Base-by-base conservation (phyloP, 208 protist species). In the Vickermania ingenoplastis region DNA sequence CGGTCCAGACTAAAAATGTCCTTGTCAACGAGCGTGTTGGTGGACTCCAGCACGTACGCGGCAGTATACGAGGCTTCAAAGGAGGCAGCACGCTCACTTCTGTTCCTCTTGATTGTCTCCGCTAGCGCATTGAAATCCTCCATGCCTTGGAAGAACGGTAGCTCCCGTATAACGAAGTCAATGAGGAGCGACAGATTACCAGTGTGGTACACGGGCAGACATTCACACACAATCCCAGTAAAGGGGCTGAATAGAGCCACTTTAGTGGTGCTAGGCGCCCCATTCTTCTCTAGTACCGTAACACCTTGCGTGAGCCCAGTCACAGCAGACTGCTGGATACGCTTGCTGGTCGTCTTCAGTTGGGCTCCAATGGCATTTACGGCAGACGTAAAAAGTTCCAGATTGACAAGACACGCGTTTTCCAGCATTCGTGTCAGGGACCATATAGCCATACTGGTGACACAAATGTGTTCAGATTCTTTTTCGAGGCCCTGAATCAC, bases 1-100 rank as follows among this genome's bases (percentile, higher is more conserved):
- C 79, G 79, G 64, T 94, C 84, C 22, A 94, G 60, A 0, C 76
- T 80, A 63, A 94, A 92, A 25, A 94, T 63, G 72, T 94, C 88
- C 48, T 89, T 89, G 62, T 94, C 79, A 13, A 94, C 48, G 0
- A 84, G 59, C 5, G 53, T 63, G 61, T 94, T 94, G 3, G 73
- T 66, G 28, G 61, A 53, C 26, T 79, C 65, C 26, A 74, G 64
- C 22, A 91, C 72, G 58, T 83, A 91, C 21, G 65, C 60, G 22
- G 57, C 61, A 21, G 66, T 56, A 59, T 94, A 94, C 5, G 82
- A 78, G 58, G 70, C 65, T 58, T 86, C 82, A 73, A 94, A 94
- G 17, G 57, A 51, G 45, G 67, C 53, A 25, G 72, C 71, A 26
- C 79, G 67, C 23, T 45, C 51, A 13, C 50, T 51, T 55, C 83